Base-by-base conservation (phyloP, 2,329 filamentous ascomycete genomes). In the Diaporthe humulicola region DNA sequence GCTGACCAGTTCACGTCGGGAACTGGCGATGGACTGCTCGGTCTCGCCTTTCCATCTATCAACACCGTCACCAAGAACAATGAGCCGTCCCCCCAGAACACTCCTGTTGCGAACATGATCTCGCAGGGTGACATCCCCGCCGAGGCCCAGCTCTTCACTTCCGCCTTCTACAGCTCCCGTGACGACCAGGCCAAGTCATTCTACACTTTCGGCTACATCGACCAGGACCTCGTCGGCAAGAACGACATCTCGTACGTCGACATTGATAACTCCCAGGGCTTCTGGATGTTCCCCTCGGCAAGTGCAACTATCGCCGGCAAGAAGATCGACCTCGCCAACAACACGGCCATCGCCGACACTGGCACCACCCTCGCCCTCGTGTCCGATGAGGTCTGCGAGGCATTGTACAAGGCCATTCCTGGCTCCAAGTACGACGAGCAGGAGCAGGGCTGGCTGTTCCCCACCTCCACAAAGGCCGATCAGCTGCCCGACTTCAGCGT, bases 141-240 rank as follows among this genome's bases (percentile, higher is more conserved):
- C 61, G 84, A 84, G 0, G 80, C 87, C 2, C 86, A 90, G 79
- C 85, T 94, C 9, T 94, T 94, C 83, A 93, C 92, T 0, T 90
- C 87, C 28, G 91, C 91, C 73, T 86, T 94, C 60, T 91, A 91
- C 77, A 87, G 88, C 78, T 85, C 87, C 83, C 85, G 88, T 60
- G 89, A 92, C 78, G 83, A 87, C 71, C 80, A 84, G 45, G 77
- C 80, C 57, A 82, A 87, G 75, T 89, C 88, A 0, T 95, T 94
- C 85, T 95, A 93, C 84, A 94, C 93, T 1, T 94, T 95, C 77
- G 93, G 93, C 28, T 93, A 87, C 81, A 92, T 95, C 79, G 93
- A 94, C 79, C 80, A 92, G 77, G 87, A 89, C n/a, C 87, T 90
- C 0, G 86, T 93, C 64, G 86, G 85, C 72, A 88, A 87, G 40